Conservation (phyloP, 2,329 filamentous ascomycete genomes). For the Neophaeococcomyces aloes region DNA sequence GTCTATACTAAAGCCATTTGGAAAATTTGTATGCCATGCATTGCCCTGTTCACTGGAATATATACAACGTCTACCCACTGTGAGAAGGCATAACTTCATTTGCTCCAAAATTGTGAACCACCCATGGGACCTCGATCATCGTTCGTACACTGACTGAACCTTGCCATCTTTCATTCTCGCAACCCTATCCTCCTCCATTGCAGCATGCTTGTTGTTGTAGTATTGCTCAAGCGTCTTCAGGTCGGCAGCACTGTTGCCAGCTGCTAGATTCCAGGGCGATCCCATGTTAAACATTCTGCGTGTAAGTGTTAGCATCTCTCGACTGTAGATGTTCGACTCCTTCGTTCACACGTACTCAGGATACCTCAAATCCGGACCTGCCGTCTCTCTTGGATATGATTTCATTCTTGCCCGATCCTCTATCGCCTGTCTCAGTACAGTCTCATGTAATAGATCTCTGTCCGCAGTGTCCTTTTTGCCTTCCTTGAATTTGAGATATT, state of each 20-base stretch:
- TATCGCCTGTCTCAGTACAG: constrained; percentile 52
- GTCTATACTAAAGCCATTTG: too few species aligned
- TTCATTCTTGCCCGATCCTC: constrained; percentile 52
- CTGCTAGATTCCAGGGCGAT: constrained; percentile 53
- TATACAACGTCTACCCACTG: background rate
- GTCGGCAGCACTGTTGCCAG: constrained; percentile 48
- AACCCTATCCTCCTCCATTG: constrained; percentile 47
- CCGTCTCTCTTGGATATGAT: constrained; percentile 31
- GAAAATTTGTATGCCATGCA: too few species aligned
- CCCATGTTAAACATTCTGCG: constrained; percentile 51
- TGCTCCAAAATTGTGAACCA: background rate
- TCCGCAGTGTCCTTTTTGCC: constrained; percentile 44
- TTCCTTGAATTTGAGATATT: constrained; percentile 18
- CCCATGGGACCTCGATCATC: too few species aligned
- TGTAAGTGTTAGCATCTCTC: constrained; percentile 3
- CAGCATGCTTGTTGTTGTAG: constrained; percentile 49
- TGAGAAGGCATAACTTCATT: background rate
- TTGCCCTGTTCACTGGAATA: too few species aligned
- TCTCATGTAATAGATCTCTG: constrained; percentile 47
- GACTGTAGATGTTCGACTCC: constrained; percentile 13
- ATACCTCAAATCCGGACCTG: constrained; percentile 45
- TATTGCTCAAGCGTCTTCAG: constrained; percentile 51
- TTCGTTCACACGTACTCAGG: constrained; percentile 47
- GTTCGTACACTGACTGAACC: constrained; percentile 33
- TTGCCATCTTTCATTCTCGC: constrained; percentile 33